These are phyloP conservation scores for Diaporthe amygdali DNA, from an alignment of 2,329 filamentous ascomycete genomes.

Conservation along the genomic window DNA sequence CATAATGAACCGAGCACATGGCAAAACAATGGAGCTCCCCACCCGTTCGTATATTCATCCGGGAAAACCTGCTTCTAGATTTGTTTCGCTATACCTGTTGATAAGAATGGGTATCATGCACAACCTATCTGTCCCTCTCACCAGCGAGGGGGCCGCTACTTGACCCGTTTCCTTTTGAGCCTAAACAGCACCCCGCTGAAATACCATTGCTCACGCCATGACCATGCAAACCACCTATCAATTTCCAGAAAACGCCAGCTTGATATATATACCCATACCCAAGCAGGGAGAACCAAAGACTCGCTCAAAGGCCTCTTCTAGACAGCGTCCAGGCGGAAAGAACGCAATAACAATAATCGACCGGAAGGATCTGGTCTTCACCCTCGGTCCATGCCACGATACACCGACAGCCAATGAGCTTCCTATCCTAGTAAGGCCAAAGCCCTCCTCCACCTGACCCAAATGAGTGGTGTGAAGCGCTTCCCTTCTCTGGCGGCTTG, in stretches of 20 bases:
- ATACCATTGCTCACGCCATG: neutral
- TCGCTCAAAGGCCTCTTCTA: neutral
- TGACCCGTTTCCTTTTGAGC: neutral
- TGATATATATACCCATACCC: too few species aligned
- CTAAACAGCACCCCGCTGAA: neutral
- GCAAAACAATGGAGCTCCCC: neutral
- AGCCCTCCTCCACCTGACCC: slow-evolving; percentile 10
- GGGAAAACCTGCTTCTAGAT: neutral
- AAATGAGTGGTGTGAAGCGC: slow-evolving; percentile 29
- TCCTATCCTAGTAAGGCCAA: slow-evolving; percentile 18
- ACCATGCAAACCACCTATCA: neutral
- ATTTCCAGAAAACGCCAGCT: neutral
- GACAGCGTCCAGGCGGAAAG: neutral
- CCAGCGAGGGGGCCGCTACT: neutral
- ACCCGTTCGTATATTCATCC: neutral
- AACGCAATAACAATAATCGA: neutral
- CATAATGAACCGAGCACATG: neutral
- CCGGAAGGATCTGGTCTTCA: neutral
- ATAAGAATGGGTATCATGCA: slow-evolving; percentile 19
- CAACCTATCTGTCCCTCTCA: neutral
- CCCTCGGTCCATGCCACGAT: neutral
- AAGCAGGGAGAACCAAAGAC: too few species aligned
- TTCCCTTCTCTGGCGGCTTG: slow-evolving; percentile 65
- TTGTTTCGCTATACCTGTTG: neutral
- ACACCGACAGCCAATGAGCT: fast-evolving